A percentile compares a stretch with the other conserved stretches of the same genome.
phyloP scores from a whole-genome alignment of 1,284 basidiomycete species.

The Ganoderma boninense region DNA sequence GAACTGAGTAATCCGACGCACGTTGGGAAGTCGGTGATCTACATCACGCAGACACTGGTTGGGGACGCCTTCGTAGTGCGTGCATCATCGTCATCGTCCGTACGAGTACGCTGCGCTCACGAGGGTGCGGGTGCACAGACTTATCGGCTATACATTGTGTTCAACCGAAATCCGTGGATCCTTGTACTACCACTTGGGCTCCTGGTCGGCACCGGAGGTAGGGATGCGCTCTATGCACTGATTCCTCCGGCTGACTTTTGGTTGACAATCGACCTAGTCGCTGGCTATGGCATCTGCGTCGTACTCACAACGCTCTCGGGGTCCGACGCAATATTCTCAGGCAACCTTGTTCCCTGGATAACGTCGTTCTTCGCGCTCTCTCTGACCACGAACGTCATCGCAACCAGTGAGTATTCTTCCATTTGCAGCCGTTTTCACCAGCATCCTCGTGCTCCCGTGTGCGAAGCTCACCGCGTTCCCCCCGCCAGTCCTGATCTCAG shows the following conservation, averaged over 20 bases:
- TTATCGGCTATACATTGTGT: conserved; percentile 24
- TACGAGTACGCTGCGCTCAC: not conserved
- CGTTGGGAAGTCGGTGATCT: conserved; percentile 19
- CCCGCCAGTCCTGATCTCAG: conserved; percentile 18
- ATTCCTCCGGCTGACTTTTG: not conserved
- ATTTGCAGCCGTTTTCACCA: not conserved
- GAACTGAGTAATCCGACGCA: conserved; percentile 15
- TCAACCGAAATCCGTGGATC: conserved; percentile 11
- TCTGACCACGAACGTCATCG: conserved; percentile 26
- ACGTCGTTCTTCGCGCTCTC: conserved; percentile 25
- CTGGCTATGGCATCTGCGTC: conserved; percentile 19
- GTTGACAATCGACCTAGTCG: conserved; percentile 5
- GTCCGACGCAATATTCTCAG: conserved; percentile 16
- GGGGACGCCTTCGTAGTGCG: conserved; percentile 26
- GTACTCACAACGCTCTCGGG: conserved; percentile 17
- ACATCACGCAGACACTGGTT: conserved; percentile 21
- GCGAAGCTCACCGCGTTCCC: not conserved
- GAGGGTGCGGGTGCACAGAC: not conserved
- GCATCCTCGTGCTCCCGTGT: not conserved
- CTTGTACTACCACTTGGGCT: conserved; percentile 16
- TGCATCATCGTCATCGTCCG: not conserved
- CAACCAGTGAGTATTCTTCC: conserved; percentile 17
- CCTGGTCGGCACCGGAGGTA: conserved; percentile 13
- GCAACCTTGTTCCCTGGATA: conserved; percentile 22
- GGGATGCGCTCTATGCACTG: not conserved